Percentiles rank a stretch among this genome's conserved stretches.
Evolutionary conservation across 805 yeast species (phyloP).

Genomic region (Starmerella vaccinii): DNA sequence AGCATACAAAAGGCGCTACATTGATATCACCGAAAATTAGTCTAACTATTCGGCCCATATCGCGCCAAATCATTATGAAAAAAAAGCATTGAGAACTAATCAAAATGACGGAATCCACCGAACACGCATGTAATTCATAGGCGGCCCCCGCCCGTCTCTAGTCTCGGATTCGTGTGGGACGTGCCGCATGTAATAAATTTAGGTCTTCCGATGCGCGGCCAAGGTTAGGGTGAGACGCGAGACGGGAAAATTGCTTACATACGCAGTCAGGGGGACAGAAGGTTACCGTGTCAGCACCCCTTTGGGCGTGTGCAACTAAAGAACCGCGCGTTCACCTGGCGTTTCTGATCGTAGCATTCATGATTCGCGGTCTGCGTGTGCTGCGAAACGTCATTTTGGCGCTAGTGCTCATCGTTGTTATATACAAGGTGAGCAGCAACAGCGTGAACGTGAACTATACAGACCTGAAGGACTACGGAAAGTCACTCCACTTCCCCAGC

Average conservation of each 20-base stretch:
- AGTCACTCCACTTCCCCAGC: slow-evolving; percentile 1
- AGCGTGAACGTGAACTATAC: not conserved
- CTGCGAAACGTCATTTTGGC: slow-evolving; percentile 32
- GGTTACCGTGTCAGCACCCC: not conserved
- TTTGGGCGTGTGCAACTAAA: not conserved
- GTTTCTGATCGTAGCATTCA: slow-evolving; percentile 7
- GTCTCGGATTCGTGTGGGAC: too few relatives aligned
- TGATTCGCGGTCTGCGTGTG: slow-evolving; percentile 33
- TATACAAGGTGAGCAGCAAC: slow-evolving; percentile 26
- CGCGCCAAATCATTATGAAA: too few relatives aligned
- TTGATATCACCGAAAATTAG: too few relatives aligned
- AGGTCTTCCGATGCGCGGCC: not conserved
- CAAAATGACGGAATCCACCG: too few relatives aligned
- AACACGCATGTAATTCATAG: too few relatives aligned
- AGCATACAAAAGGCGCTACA: too few relatives aligned
- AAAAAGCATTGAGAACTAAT: too few relatives aligned
- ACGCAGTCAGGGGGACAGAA: not conserved
- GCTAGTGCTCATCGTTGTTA: slow-evolving; percentile 27
- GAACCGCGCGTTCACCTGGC: not conserved
- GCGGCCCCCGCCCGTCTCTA: too few relatives aligned
- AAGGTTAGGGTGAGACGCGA: not conserved
- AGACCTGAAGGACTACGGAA: slow-evolving; percentile 17
- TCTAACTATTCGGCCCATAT: too few relatives aligned
- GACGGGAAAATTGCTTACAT: not conserved
- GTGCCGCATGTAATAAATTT: too few relatives aligned